Conservation (phyloP, 2,329 filamentous ascomycete genomes). For the Ophiocordyceps camponoti-leonardi region DNA sequence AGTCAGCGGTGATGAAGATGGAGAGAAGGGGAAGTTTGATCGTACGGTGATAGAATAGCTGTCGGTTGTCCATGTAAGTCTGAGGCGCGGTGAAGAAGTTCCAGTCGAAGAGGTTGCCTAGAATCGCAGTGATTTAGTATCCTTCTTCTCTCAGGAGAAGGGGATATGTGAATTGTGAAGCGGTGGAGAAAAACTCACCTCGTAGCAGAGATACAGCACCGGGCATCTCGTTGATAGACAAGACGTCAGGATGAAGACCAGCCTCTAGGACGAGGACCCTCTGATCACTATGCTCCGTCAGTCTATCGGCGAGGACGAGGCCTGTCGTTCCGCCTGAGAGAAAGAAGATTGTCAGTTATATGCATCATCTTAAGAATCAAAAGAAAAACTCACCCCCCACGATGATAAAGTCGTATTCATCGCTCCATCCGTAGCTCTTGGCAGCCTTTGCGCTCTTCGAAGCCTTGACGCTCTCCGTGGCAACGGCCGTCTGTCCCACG, state of each 20-base stretch:
- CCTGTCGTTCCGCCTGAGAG: neutral
- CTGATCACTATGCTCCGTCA: neutral
- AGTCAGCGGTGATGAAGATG: no score
- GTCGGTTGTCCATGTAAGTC: neutral
- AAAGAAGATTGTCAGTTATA: no score
- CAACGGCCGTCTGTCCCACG: no score
- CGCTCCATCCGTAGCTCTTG: neutral
- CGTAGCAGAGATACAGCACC: neutral
- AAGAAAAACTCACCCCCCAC: neutral
- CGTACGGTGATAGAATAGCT: neutral
- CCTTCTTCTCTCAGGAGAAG: no score
- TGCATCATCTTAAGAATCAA: no score
- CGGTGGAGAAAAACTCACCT: neutral
- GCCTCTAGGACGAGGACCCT: neutral
- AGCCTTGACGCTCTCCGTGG: no score
- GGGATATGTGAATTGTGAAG: no score
- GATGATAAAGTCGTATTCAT: neutral
- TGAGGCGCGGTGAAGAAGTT: neutral
- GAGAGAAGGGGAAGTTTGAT: no score
- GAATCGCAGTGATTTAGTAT: no score
- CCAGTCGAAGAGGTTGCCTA: neutral
- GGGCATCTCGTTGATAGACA: neutral
- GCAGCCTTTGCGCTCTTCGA: no score
- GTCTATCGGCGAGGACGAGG: neutral
- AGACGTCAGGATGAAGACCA: neutral